Evolutionary conservation across 2,329 filamentous ascomycete species (phyloP).

Genomic region (Remersonia thermophila): DNA sequence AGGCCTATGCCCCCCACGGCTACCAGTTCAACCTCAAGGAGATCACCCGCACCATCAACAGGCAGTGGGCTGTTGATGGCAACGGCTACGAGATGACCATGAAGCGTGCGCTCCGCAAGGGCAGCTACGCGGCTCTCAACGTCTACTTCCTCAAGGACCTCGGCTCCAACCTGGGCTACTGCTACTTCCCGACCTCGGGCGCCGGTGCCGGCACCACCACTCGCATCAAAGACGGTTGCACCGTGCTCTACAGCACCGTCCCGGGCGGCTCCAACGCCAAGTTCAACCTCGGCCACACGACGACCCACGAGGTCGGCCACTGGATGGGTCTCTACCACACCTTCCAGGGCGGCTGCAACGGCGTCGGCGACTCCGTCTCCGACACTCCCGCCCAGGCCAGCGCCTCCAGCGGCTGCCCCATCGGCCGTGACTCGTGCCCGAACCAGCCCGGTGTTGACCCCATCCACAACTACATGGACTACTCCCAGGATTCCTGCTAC

Average conservation of each 20-base stretch:
- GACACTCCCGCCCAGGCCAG: constrained; percentile 29
- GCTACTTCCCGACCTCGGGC: constrained; percentile 32
- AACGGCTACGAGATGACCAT: constrained; percentile 28
- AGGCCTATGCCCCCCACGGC: constrained; percentile 29
- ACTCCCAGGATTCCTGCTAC: constrained; percentile 28
- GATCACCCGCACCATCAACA: constrained; percentile 30
- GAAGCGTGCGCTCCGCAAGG: constrained; percentile 33
- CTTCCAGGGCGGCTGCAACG: constrained; percentile 30
- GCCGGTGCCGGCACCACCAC: constrained; percentile 18
- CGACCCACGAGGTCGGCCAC: constrained; percentile 31
- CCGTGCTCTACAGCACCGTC: constrained; percentile 19
- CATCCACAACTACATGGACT: constrained; percentile 28
- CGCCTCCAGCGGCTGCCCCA: constrained; percentile 26
- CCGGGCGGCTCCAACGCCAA: constrained; percentile 20
- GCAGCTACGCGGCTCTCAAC: constrained; percentile 31
- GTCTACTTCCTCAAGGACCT: constrained; percentile 32
- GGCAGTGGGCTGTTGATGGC: constrained; percentile 30
- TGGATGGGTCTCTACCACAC: constrained; percentile 34
- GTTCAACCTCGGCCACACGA: constrained; percentile 27
- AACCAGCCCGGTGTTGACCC: constrained; percentile 20
- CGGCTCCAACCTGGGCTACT: constrained; percentile 30
- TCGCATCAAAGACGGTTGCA: constrained; percentile 21
- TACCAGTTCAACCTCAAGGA: constrained; percentile 33
- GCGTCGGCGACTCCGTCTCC: constrained; percentile 25
- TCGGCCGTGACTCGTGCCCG: constrained; percentile 23